phyloP scores from a whole-genome alignment of 2,329 filamentous ascomycete species.

The Alternaria hordeiaustralica region DNA sequence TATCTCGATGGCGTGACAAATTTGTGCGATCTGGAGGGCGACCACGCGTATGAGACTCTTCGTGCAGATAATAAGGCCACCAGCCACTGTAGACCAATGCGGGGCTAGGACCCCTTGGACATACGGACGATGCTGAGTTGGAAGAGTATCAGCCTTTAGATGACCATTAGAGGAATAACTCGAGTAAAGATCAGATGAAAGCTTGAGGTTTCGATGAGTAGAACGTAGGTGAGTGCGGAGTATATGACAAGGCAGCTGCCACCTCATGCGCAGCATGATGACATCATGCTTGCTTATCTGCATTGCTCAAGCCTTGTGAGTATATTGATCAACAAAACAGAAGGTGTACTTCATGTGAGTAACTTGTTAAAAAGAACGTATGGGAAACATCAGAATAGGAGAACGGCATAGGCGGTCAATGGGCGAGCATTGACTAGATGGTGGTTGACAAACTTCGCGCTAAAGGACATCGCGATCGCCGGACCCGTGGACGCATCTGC shows the following conservation, averaged over 20 bases:
- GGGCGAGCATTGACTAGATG: not conserved
- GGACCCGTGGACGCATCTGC: not conserved
- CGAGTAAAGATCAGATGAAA: not conserved
- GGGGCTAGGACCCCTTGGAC: not conserved
- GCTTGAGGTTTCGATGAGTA: not conserved
- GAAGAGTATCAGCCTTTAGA: not conserved
- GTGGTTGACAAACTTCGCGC: not conserved
- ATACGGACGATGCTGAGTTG: not conserved
- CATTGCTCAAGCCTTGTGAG: not conserved
- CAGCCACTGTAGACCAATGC: not conserved
- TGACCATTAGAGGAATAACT: not conserved
- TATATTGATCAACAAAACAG: not conserved
- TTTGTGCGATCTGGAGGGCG: not conserved
- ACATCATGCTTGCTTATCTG: not conserved
- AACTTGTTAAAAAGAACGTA: not conserved
- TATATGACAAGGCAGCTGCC: not conserved
- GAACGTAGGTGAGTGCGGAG: not conserved
- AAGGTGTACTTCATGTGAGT: not conserved
- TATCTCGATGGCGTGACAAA: not conserved
- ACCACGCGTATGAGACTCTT: not conserved
- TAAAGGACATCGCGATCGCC: slow-evolving; percentile 2
- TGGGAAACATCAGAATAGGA: accelerated
- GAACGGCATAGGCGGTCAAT: not conserved
- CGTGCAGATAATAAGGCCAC: not conserved
- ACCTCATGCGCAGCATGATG: not conserved